These are phyloP conservation scores for Fusarium ramigenum DNA, from an alignment of 2,329 filamentous ascomycete species.

Conservation along the genomic window DNA sequence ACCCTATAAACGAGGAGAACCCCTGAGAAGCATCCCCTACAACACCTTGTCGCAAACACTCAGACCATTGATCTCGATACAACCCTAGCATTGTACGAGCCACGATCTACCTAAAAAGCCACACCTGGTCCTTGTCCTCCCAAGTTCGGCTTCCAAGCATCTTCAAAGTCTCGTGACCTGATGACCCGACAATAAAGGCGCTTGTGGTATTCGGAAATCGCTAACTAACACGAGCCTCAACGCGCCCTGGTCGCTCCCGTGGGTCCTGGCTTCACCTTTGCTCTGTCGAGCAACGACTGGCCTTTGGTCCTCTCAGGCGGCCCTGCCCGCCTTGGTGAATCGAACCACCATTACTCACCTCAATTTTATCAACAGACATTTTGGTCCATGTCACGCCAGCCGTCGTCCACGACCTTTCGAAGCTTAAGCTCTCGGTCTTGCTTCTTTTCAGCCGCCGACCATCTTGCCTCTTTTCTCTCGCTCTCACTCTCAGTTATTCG, in stretches of 20 bases:
- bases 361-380: conserved; percentile 20
- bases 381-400: conserved; percentile 39
- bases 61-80: neutral
- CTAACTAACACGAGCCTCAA: conserved; percentile 36
- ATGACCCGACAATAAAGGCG: conserved; percentile 9
- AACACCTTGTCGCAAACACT: neutral
- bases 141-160: conserved; percentile 14
- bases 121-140: conserved; percentile 31
- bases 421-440: conserved; percentile 17
- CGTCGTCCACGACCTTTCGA: conserved; percentile 18
- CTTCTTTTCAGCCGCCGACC: conserved; percentile 3
- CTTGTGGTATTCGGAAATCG: conserved; percentile 19
- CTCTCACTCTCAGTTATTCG: conserved; percentile 14
- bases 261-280: conserved; percentile 13
- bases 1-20: neutral
- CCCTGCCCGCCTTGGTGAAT: conserved; percentile 31
- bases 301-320: conserved; percentile 27
- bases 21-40: neutral
- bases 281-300: conserved; percentile 27
- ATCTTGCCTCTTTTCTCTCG: conserved; percentile 9
- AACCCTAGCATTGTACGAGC: conserved; percentile 13
- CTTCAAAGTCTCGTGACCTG: conserved; percentile 32
- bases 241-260: conserved; percentile 21
- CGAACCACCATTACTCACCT: conserved; percentile 31
- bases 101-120: conserved; percentile 16